Conservation (phyloP, 1,284 basidiomycete species). For the Cryptococcus maquisensis region DNA sequence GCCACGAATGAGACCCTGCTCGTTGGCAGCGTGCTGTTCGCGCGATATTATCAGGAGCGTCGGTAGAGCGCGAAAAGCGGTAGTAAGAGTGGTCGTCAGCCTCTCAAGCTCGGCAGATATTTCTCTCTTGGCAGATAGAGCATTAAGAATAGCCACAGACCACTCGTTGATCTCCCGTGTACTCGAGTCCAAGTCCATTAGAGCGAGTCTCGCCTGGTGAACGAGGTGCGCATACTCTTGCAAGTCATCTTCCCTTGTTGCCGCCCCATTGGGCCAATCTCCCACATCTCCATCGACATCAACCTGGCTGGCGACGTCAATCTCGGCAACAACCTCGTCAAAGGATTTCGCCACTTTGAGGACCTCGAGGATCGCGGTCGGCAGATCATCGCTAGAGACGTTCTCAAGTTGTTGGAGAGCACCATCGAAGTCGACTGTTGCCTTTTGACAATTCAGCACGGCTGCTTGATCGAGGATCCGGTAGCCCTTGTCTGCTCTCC, state of each 20-base stretch:
- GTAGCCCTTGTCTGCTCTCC: constrained; percentile 10
- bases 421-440: constrained; percentile 27
- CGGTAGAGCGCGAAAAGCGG: constrained; percentile 24
- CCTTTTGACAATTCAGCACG: constrained; percentile 22
- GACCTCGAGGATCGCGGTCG: constrained; percentile 12
- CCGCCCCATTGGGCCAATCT: constrained; percentile 5
- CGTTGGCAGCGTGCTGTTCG: constrained; percentile 29
- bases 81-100: constrained; percentile 11
- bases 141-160: constrained; percentile 3
- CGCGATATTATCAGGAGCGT: constrained; percentile 28
- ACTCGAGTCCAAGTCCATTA: constrained; percentile 35
- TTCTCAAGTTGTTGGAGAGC: constrained; percentile 5
- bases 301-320: constrained; percentile 44
- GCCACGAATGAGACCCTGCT: constrained; percentile 27
- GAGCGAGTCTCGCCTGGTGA: constrained; percentile 25
- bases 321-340: constrained; percentile 14
- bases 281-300: constrained; percentile 43
- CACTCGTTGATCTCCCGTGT: constrained; percentile 1
- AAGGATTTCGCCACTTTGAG: constrained; percentile 23
- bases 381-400: not conserved
- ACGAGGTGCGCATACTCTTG: constrained; percentile 38
- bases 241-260: constrained; percentile 22
- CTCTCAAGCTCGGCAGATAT: not conserved
- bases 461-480: constrained; percentile 22
- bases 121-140: not conserved